Percentiles rank a stretch among this genome's conserved stretches.
Evolutionary conservation across 345 rosid species (phyloP).

Genomic region (Melastoma malabathricum): DNA sequence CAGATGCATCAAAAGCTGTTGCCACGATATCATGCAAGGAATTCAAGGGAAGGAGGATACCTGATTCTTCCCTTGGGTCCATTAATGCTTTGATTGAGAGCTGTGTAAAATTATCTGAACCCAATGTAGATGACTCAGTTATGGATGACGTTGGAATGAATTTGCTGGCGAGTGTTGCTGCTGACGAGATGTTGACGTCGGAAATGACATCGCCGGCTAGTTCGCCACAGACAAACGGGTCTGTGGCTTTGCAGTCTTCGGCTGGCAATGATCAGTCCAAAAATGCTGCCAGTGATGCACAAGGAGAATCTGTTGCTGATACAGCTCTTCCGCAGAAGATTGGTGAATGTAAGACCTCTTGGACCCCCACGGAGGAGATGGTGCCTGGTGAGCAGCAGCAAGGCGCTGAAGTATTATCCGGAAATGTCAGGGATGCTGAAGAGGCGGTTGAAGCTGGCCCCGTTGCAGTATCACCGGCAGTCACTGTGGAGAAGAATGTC

Average conservation of each 20-base stretch:
- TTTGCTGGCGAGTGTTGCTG: conserved; percentile 88
- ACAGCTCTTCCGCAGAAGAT: conserved; percentile 12
- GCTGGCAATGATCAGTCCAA: conserved; percentile 20
- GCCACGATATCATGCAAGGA: conserved; percentile 32
- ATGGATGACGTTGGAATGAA: conserved; percentile 92
- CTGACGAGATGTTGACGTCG: conserved; percentile 68
- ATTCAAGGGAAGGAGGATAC: conserved; percentile 29
- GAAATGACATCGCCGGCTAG: conserved; percentile 36
- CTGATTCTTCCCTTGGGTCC: conserved; percentile 52
- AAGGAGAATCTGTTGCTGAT: conserved; percentile 16
- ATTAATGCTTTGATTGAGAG: conserved; percentile 87
- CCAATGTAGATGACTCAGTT: conserved; percentile 29
- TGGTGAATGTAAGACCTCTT: conserved; percentile 14
- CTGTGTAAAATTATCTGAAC: conserved; percentile 61
- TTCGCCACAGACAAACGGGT: conserved; percentile 30
- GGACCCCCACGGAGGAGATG: conserved; percentile 12
- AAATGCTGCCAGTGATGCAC: conserved; percentile 18
- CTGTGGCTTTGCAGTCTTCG: conserved; percentile 21
- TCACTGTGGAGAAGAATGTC: conserved; percentile 10
- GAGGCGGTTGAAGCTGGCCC: conserved; percentile 13
- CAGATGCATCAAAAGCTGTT: conserved; percentile 28
- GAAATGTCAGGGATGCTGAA: conserved; percentile 24
- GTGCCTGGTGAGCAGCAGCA: conserved; percentile 20
- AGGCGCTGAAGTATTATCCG: conserved; percentile 24
- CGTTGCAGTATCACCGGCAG: conserved; percentile 9